A percentile compares a stretch with the other conserved stretches of the same genome.
These are phyloP conservation scores for Lentinus brumalis DNA, from an alignment of 768 basidiomycete genomes.

Conservation along the genomic window DNA sequence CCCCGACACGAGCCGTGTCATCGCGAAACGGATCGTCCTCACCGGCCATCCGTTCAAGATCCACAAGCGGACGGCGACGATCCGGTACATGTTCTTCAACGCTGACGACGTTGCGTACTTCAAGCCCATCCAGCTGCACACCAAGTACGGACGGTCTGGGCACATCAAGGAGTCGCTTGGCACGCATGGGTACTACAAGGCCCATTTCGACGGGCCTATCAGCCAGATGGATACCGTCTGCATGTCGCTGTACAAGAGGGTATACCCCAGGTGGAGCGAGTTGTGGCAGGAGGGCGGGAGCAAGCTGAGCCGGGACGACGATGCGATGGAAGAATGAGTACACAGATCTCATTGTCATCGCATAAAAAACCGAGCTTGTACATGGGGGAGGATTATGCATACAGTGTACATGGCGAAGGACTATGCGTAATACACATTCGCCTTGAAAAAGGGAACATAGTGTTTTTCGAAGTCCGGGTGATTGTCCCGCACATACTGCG, in stretches of 20 bases:
- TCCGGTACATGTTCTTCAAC: slow-evolving; percentile 99
- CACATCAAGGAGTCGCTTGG: slow-evolving; percentile 92
- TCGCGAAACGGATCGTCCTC: slow-evolving; percentile 91
- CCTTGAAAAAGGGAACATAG: too few species aligned
- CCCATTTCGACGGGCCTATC: slow-evolving; percentile 90
- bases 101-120: slow-evolving; percentile 89
- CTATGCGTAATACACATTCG: too few species aligned
- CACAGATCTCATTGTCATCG: not conserved
- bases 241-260: slow-evolving; percentile 93
- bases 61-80: slow-evolving; percentile 95
- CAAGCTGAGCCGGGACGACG: slow-evolving; percentile 7
- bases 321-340: slow-evolving; percentile 30
- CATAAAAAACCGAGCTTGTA: not conserved
- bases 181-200: slow-evolving; percentile 97
- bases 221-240: slow-evolving; percentile 97
- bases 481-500: too few species aligned
- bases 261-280: slow-evolving; percentile 85
- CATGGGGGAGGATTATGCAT: not conserved
- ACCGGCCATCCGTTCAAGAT: slow-evolving; percentile 97
- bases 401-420: not conserved
- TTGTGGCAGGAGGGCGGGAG: slow-evolving; percentile 42
- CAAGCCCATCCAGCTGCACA: slow-evolving; percentile 90
- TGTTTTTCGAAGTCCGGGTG: too few species aligned
- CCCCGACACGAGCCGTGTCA: slow-evolving; percentile 87
- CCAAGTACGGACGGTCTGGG: slow-evolving; percentile 86